Conservation (phyloP, 352 stramenopile species). For the Saprolegnia diclina region DNA sequence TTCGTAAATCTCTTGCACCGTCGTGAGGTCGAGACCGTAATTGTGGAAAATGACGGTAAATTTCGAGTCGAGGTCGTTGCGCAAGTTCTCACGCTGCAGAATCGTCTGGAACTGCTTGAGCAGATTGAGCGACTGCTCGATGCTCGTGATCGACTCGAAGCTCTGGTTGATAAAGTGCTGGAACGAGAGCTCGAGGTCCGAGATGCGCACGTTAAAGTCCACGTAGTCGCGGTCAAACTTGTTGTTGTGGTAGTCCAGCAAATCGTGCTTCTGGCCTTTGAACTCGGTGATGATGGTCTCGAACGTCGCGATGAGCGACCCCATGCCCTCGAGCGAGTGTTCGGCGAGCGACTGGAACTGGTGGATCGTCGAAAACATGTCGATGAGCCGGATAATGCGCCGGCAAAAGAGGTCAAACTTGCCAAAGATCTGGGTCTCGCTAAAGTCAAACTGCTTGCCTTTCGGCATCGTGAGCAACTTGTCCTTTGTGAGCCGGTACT, state of each 20-base stretch:
- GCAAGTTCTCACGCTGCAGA: conserved; percentile 77
- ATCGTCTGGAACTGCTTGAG: conserved; percentile 87
- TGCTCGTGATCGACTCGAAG: conserved; percentile 86
- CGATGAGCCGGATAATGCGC: conserved; percentile 85
- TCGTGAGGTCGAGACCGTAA: conserved; percentile 80
- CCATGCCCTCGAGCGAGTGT: conserved; percentile 90
- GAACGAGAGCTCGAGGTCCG: conserved; percentile 77
- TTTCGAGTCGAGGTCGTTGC: conserved; percentile 80
- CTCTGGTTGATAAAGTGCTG: conserved; percentile 89
- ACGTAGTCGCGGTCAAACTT: conserved; percentile 93
- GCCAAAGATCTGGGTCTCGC: conserved; percentile 86
- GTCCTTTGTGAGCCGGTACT: conserved; percentile 85
- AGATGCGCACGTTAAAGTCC: conserved; percentile 91
- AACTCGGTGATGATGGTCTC: conserved; percentile 80
- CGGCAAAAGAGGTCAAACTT: conserved; percentile 89
- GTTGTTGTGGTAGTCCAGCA: conserved; percentile 86
- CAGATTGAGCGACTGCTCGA: conserved; percentile 77
- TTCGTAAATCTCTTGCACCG: conserved; percentile 84
- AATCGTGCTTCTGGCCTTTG: conserved; percentile 67
- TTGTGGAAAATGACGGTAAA: conserved; percentile 91
- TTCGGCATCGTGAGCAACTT: conserved; percentile 86
- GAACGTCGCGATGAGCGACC: conserved; percentile 67
- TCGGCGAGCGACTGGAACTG: conserved; percentile 86
- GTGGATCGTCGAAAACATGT: conserved; percentile 89
- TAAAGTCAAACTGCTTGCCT: conserved; percentile 89